phyloP scores from a whole-genome alignment of 306 rosid species.

The Vigna unguiculata region DNA sequence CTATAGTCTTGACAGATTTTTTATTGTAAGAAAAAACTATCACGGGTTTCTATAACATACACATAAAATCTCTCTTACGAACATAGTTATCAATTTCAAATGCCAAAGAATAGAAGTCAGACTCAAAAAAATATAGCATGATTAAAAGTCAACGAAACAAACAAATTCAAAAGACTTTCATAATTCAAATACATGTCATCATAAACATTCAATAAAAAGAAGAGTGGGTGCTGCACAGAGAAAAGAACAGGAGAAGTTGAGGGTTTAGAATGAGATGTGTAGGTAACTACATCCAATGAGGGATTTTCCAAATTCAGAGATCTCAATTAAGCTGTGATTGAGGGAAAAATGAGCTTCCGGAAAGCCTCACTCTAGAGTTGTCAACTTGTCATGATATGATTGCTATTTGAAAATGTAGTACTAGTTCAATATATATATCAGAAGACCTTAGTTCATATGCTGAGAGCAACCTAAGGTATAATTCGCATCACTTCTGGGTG shows the following conservation, averaged over 20 bases:
- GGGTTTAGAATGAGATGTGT: not conserved
- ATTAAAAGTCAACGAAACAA: not conserved
- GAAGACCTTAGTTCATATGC: slow-evolving; percentile 9
- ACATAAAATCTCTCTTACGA: slow-evolving; percentile 3
- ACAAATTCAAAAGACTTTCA: not conserved
- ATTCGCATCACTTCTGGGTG: slow-evolving; percentile 10
- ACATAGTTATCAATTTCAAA: not conserved
- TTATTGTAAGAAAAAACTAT: not conserved
- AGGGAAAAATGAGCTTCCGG: not conserved
- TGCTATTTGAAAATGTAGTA: not conserved
- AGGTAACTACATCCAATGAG: not conserved
- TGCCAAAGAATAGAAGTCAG: not conserved
- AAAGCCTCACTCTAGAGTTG: not conserved
- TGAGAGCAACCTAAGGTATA: not conserved
- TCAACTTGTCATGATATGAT: not conserved
- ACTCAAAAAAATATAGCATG: not conserved
- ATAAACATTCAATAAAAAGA: not conserved
- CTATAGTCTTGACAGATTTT: not conserved
- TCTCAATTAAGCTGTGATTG: not conserved
- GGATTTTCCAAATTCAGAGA: not conserved
- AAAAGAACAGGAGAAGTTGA: not conserved
- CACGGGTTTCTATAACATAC: slow-evolving; percentile 7
- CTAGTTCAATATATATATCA: slow-evolving; percentile 9
- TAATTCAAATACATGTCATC: not conserved
- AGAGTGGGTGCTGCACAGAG: not conserved